phyloP scores from a whole-genome alignment of 2,329 filamentous ascomycete genomes.

The Didymella lethalis region DNA sequence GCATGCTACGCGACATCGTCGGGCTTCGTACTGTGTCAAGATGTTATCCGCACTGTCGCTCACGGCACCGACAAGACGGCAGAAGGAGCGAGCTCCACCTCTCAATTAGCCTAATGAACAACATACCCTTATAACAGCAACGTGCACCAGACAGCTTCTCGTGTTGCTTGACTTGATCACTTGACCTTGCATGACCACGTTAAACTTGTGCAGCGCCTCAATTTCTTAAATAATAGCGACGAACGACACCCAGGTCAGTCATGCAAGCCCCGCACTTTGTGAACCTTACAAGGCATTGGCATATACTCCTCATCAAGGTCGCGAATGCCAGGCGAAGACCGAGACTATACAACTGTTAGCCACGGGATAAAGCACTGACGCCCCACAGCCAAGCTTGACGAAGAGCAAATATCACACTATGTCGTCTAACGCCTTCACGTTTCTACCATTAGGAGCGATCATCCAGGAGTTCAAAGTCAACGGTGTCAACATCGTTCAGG shows the following conservation, averaged over 20 bases:
- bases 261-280: slow-evolving; percentile 23
- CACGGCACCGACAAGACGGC: slow-evolving; percentile 28
- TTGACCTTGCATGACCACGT: not conserved
- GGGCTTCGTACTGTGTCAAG: slow-evolving; percentile 30
- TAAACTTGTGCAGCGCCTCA: not conserved
- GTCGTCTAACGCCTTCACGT: slow-evolving; percentile 56
- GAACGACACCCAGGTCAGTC: slow-evolving; percentile 28
- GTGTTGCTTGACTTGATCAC: not conserved
- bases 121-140: slow-evolving; percentile 15
- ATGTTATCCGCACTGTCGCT: slow-evolving; percentile 18
- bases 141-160: slow-evolving; percentile 3
- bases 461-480: slow-evolving; percentile 82
- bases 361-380: slow-evolving; percentile 2
- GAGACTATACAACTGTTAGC: not conserved
- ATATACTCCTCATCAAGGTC: slow-evolving; percentile 11
- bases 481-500: slow-evolving; percentile 85
- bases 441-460: slow-evolving; percentile 79
- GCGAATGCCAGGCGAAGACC: not conserved
- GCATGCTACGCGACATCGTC: slow-evolving; percentile 30
- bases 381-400: slow-evolving; percentile 1
- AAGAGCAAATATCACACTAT: slow-evolving; percentile 26
- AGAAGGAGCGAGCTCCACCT: slow-evolving; percentile 35
- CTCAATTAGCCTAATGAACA: slow-evolving; percentile 48
- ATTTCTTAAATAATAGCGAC: not conserved
- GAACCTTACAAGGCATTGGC: slow-evolving; percentile 10